Base-by-base conservation (phyloP, 2,329 filamentous ascomycete genomes). In the Fusarium ambrosium region DNA sequence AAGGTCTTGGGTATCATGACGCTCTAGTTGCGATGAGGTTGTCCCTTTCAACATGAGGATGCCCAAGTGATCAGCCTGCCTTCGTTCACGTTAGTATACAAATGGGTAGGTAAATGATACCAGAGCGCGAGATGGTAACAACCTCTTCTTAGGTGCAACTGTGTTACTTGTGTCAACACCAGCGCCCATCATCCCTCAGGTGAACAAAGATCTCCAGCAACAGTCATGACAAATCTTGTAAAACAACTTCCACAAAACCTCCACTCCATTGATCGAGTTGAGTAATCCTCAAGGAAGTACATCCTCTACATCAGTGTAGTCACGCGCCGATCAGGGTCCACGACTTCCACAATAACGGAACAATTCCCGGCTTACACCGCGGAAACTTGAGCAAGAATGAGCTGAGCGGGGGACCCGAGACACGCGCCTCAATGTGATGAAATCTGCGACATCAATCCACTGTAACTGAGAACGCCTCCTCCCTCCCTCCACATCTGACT, bases 311-410 rank as follows among this genome's bases (percentile, higher is more conserved):
- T 32, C 11, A n/a, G 27, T 29, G 4, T 20, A 20, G 4, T 9
- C 11, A 37, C 43, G 48, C 22, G 41, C 24, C 16, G 43, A 69
- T 65, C 53, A 37, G 64, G 59, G 43, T 61, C 53, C 59, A 39
- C 45, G 11, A 24, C 20, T n/a, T 11, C 6, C 27, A 7, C 24
- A 8, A 53, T 14, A 18, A 29, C 48, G 48, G 7, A n/a, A 60
- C 18, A 20, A 48, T 18, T 27, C 11, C 22, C 16, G 22, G 51
- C 45, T 9, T 18, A 6, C 6, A 32, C 37, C 27, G 10, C n/a
- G 43, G 53, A 60, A 37, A 16, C 16, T 18, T n/a, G 37, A 8
- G 16, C 45, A 14, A 24, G 20, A 45, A 45, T 64, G 29, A 53
- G 16, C 56, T 41, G 53, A 58, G 53, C 24, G 58, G 51, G 62